Conservation (phyloP, 371 early-diverging fungal species). For the Mortierella sp. region DNA sequence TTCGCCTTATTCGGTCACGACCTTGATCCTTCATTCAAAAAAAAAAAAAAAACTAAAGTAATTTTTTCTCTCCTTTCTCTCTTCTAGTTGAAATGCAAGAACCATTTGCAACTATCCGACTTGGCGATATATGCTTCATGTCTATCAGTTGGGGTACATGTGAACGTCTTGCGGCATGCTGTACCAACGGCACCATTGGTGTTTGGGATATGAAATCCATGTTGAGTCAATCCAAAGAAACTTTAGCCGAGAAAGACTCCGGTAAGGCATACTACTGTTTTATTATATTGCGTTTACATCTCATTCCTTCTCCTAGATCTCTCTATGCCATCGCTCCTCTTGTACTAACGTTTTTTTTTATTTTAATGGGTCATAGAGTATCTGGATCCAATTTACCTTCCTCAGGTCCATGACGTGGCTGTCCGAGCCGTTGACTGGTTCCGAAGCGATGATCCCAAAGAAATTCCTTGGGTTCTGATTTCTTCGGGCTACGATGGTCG, state of each 20-base stretch:
- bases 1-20: too few species aligned
- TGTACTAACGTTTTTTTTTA: background rate
- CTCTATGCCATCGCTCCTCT: too few species aligned
- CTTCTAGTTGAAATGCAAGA: slow-evolving; percentile 22
- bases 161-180: slow-evolving; percentile 29
- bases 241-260: slow-evolving; percentile 29
- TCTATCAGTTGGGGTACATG: slow-evolving; percentile 42
- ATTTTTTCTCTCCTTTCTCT: background rate
- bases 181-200: slow-evolving; percentile 33
- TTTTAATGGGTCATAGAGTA: slow-evolving; percentile 17
- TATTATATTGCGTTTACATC: background rate
- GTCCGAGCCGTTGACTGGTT: slow-evolving; percentile 40
- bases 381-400: slow-evolving; percentile 33
- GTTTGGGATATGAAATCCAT: slow-evolving; percentile 43
- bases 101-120: slow-evolving; percentile 34
- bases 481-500: slow-evolving; percentile 44
- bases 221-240: slow-evolving; percentile 28
- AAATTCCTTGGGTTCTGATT: slow-evolving; percentile 28
- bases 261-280: slow-evolving; percentile 21
- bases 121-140: slow-evolving; percentile 43
- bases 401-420: slow-evolving; percentile 40
- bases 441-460: slow-evolving; percentile 14
- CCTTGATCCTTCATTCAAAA: too few species aligned
- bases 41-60: slow-evolving; percentile 16
- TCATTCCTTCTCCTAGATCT: too few species aligned